phyloP scores from a whole-genome alignment of 202 grass and related monocot genomes.

The Eragrostis tef region DNA sequence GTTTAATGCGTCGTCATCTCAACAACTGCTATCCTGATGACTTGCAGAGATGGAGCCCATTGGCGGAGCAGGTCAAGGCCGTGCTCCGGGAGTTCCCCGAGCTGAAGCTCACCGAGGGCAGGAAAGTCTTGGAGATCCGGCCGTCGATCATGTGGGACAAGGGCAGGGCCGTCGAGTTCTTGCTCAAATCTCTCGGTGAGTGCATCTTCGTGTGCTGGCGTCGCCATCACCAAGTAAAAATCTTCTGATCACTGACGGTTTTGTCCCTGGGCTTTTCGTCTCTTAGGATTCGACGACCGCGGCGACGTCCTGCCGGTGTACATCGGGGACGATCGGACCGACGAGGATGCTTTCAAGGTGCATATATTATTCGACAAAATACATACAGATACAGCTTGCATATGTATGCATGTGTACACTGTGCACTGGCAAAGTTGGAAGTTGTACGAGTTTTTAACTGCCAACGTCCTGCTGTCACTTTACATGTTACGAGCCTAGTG shows the following conservation, averaged over 20 bases:
- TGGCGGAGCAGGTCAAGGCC: slow-evolving; percentile 64
- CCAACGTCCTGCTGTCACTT: slow-evolving; percentile 1
- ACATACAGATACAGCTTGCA: background rate
- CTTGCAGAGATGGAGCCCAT: slow-evolving; percentile 63
- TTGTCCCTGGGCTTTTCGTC: background rate
- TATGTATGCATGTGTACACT: background rate
- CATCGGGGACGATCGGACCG: slow-evolving; percentile 67
- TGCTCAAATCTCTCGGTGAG: slow-evolving; percentile 61
- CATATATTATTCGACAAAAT: background rate
- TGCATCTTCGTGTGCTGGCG: background rate
- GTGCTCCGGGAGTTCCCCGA: slow-evolving; percentile 70
- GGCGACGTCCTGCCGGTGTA: slow-evolving; percentile 61
- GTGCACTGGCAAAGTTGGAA: background rate
- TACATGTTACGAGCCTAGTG: background rate
- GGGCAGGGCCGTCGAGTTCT: slow-evolving; percentile 67
- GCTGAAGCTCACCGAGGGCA: slow-evolving; percentile 62
- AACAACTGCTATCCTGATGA: background rate
- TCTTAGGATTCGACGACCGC: slow-evolving; percentile 58
- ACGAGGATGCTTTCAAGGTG: slow-evolving; percentile 84
- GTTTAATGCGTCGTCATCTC: slow-evolving; percentile 24
- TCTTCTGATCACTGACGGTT: slow-evolving; percentile 3
- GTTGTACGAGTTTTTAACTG: slow-evolving; percentile 4
- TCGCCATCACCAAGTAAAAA: background rate
- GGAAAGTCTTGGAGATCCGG: slow-evolving; percentile 69
- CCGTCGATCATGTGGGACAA: slow-evolving; percentile 69